Percentiles rank a stretch among this genome's conserved stretches.
Evolutionary conservation across 331 rosid genomes (phyloP).

Genomic region (Rosa hybrid): DNA sequence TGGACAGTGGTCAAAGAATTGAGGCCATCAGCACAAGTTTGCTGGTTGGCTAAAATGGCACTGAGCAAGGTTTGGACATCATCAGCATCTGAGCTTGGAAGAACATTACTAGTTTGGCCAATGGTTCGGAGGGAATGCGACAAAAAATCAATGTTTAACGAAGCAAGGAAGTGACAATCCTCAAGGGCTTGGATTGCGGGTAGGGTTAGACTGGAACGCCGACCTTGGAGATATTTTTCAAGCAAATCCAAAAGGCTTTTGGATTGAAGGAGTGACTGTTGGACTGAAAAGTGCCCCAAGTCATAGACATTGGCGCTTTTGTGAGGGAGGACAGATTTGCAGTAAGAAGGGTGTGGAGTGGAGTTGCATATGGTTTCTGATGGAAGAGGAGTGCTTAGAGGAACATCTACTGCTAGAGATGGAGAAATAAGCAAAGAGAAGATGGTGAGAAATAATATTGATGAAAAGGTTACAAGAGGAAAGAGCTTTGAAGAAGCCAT

Average conservation of each 20-base stretch:
- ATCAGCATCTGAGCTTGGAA: conserved; percentile 52
- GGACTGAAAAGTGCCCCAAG: background rate
- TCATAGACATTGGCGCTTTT: background rate
- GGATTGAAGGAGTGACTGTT: background rate
- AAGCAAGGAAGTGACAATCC: conserved; percentile 28
- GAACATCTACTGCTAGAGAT: background rate
- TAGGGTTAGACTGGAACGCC: background rate
- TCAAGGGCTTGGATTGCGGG: background rate
- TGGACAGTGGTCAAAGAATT: conserved; percentile 38
- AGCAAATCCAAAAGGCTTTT: background rate
- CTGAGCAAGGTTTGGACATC: conserved; percentile 62
- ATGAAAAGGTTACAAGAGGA: background rate
- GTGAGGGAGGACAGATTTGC: background rate
- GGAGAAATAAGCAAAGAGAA: background rate
- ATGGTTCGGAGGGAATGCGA: conserved; percentile 40
- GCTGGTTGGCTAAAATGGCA: conserved; percentile 68
- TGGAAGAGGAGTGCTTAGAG: background rate
- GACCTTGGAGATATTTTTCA: background rate
- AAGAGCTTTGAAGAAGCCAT: background rate
- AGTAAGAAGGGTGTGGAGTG: conserved; percentile 5
- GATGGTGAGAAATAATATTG: background rate
- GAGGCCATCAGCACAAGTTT: conserved; percentile 72
- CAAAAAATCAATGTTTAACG: conserved; percentile 54
- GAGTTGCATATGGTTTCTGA: conserved; percentile 1
- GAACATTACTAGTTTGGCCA: conserved; percentile 29